phyloP scores from a whole-genome alignment of 768 basidiomycete species.

The Mycena floridula region DNA sequence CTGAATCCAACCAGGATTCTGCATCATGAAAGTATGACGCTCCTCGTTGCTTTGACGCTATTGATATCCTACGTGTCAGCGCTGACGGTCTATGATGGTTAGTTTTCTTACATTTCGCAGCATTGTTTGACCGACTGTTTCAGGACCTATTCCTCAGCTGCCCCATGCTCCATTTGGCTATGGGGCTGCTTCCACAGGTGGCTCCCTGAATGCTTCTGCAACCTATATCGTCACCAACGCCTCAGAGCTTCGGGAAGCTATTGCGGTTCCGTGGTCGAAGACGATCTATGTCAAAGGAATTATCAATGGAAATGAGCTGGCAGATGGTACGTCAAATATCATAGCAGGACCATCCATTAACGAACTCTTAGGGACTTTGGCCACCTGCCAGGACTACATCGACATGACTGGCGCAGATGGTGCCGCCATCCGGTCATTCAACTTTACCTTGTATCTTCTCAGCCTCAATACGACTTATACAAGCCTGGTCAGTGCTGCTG shows the following conservation, averaged over 20 bases:
- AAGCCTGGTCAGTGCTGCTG: slow-evolving; percentile 7
- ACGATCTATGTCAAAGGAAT: slow-evolving; percentile 14
- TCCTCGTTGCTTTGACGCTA: too few species aligned
- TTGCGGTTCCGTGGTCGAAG: slow-evolving; percentile 9
- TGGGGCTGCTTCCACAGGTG: slow-evolving; percentile 8
- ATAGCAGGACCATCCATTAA: neutral
- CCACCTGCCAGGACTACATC: slow-evolving; percentile 8
- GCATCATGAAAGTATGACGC: too few species aligned
- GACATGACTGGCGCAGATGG: slow-evolving; percentile 8
- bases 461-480: slow-evolving; percentile 11
- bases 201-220: slow-evolving; percentile 6
- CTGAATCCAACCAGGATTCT: too few species aligned
- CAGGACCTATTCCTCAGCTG: too few species aligned
- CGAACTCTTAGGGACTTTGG: slow-evolving; percentile 4
- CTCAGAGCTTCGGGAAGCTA: slow-evolving; percentile 9
- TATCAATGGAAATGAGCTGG: slow-evolving; percentile 11
- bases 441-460: slow-evolving; percentile 11
- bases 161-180: slow-evolving; percentile 10
- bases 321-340: slow-evolving; percentile 4
- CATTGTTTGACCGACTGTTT: too few species aligned
- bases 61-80: too few species aligned
- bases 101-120: too few species aligned
- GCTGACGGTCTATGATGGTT: too few species aligned
- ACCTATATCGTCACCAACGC: slow-evolving; percentile 10
- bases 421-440: slow-evolving; percentile 10